These are phyloP conservation scores for Shiraia bambusicola DNA, from an alignment of 2,329 filamentous ascomycete genomes.

Conservation along the genomic window DNA sequence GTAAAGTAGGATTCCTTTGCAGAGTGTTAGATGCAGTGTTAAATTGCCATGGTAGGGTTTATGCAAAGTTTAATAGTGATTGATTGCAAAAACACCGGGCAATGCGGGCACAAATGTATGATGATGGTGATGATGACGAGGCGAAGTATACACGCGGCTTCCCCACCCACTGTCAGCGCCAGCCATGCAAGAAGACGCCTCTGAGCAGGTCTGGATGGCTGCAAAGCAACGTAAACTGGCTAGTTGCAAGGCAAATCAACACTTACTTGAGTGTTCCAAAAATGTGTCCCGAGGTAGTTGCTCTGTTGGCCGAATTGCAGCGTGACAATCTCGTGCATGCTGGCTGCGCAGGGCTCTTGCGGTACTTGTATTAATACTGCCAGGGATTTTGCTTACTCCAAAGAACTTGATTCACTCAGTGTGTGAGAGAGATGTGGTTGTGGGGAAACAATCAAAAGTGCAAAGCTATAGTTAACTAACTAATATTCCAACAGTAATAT, in stretches of 20 bases:
- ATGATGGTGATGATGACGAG: constrained; percentile 15
- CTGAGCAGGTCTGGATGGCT: neutral
- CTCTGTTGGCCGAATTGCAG: constrained; percentile 89
- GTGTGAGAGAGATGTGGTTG: neutral
- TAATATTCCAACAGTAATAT: constrained; percentile 7
- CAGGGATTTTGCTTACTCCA: neutral
- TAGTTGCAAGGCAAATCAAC: constrained; percentile 2
- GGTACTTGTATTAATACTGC: neutral
- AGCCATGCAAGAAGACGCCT: constrained; percentile 5
- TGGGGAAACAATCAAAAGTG: neutral
- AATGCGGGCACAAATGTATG: constrained; percentile 6
- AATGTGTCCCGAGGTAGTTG: constrained; percentile 93
- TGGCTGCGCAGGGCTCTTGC: neutral
- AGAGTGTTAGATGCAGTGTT: constrained; percentile 3
- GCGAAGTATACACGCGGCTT: constrained; percentile 20
- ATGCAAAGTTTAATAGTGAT: neutral
- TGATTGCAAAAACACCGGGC: neutral
- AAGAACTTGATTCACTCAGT: neutral
- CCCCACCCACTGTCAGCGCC: constrained; percentile 10
- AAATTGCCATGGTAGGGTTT: neutral
- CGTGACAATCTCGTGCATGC: constrained; percentile 93
- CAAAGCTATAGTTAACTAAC: no score
- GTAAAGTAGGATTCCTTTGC: constrained; percentile 93
- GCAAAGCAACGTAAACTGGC: neutral
- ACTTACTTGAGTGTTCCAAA: constrained; percentile 88